Evolutionary conservation across 495 filamentous ascomycete genomes (phyloP).

Genomic region (Neurospora sublineolata): DNA sequence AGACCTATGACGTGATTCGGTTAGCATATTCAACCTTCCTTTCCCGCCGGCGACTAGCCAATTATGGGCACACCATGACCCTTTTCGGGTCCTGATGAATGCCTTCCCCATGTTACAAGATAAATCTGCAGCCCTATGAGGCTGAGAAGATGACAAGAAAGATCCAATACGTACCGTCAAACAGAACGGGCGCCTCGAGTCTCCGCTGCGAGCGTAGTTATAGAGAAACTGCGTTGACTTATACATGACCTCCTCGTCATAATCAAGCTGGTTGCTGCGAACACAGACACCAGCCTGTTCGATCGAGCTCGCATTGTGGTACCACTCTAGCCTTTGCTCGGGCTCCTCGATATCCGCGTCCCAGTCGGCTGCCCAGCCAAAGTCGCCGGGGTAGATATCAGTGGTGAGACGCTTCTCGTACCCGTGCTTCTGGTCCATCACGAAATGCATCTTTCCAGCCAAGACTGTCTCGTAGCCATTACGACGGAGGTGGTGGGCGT

Average conservation of each 20-base stretch:
- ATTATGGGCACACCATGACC: background rate
- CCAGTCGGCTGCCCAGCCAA: conserved; percentile 86
- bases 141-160: background rate
- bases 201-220: conserved; percentile 63
- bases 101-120: background rate
- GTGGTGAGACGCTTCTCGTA: conserved; percentile 81
- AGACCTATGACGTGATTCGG: conserved; percentile 37
- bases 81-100: background rate
- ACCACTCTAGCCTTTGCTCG: conserved; percentile 75
- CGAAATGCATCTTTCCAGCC: conserved; percentile 93
- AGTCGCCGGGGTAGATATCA: conserved; percentile 85
- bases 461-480: conserved; percentile 80
- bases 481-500: conserved; percentile 76
- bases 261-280: conserved; percentile 86
- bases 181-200: conserved; percentile 62
- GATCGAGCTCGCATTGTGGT: conserved; percentile 84
- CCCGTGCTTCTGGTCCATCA: conserved; percentile 82
- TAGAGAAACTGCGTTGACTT: conserved; percentile 72
- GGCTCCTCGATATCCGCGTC: conserved; percentile 46
- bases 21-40: background rate
- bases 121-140: background rate
- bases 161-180: conserved; percentile 45
- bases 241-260: conserved; percentile 87
- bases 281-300: conserved; percentile 73
- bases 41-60: conserved; percentile 1